phyloP scores from a whole-genome alignment of 352 stramenopile genomes.

The Phytophthora chlamydospora region DNA sequence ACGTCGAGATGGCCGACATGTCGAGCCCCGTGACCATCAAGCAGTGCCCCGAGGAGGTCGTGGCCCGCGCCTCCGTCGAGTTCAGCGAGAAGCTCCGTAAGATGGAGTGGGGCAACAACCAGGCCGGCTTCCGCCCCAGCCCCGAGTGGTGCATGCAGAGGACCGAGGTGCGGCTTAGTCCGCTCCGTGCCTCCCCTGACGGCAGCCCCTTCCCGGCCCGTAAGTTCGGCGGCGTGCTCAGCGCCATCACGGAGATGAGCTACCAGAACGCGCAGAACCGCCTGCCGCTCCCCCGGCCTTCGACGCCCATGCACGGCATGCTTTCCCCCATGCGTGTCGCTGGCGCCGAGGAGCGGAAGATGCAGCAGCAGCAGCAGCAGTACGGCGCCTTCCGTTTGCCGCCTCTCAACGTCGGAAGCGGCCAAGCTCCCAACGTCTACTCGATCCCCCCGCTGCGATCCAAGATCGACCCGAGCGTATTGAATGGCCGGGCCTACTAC shows the following conservation, averaged over 20 bases:
- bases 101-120: conserved; percentile 40
- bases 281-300: conserved; percentile 30
- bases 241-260: conserved; percentile 51
- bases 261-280: conserved; percentile 63
- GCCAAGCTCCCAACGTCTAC: conserved; percentile 41
- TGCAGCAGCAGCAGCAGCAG: conserved; percentile 32
- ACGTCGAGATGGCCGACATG: conserved; percentile 54
- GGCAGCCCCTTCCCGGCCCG: conserved; percentile 30
- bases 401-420: conserved; percentile 60
- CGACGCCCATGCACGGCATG: conserved; percentile 31
- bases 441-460: conserved; percentile 78
- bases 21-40: conserved; percentile 46
- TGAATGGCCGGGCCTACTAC: conserved; percentile 53
- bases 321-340: conserved; percentile 37
- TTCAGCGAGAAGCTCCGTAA: conserved; percentile 44
- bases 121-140: conserved; percentile 26
- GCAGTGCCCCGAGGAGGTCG: conserved; percentile 31
- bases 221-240: conserved; percentile 53
- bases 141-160: conserved; percentile 67
- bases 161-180: conserved; percentile 68
- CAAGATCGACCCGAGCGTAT: conserved; percentile 78
- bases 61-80: conserved; percentile 24
- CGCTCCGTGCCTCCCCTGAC: conserved; percentile 47
- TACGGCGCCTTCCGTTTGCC: conserved; percentile 53
- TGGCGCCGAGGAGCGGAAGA: conserved; percentile 43